Evolutionary conservation across 169 alveolate species (phyloP).

Genomic region (Plasmodium gallinaceum): DNA sequence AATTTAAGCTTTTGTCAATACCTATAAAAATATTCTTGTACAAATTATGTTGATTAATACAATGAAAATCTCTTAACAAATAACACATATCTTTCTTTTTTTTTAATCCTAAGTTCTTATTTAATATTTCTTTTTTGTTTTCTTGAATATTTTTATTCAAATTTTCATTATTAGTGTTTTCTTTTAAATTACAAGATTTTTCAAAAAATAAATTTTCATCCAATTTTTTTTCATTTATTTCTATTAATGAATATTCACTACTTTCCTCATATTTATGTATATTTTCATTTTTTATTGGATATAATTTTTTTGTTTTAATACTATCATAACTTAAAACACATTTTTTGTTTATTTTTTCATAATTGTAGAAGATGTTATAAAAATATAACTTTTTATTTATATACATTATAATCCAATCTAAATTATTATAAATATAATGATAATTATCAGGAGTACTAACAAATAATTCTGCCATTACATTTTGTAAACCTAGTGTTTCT

Average conservation of each 20-base stretch:
- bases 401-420: constrained; percentile 54
- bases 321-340: constrained; percentile 21
- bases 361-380: constrained; percentile 19
- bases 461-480: constrained; percentile 17
- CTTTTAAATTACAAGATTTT: not conserved
- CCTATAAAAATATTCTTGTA: constrained; percentile 42
- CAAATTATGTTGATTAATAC: constrained; percentile 33
- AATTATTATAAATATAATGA: constrained; percentile 47
- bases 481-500: not conserved
- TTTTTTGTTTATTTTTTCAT: constrained; percentile 14
- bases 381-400: constrained; percentile 12
- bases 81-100: not conserved
- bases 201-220: not conserved
- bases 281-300: not conserved
- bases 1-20: constrained; percentile 22
- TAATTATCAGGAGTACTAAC: constrained; percentile 62
- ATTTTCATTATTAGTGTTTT: not conserved
- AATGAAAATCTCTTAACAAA: not conserved
- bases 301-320: constrained; percentile 12
- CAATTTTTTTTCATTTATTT: too few species aligned
- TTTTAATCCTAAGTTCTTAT: not conserved
- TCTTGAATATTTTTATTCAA: not conserved
- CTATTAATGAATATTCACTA: not conserved
- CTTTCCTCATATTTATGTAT: not conserved
- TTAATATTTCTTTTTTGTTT: not conserved